A percentile compares a stretch with the other conserved stretches of the same genome.
These are phyloP conservation scores for Cenchrus purpureus DNA, from an alignment of 176 grass and related monocot genomes.

Conservation along the genomic window DNA sequence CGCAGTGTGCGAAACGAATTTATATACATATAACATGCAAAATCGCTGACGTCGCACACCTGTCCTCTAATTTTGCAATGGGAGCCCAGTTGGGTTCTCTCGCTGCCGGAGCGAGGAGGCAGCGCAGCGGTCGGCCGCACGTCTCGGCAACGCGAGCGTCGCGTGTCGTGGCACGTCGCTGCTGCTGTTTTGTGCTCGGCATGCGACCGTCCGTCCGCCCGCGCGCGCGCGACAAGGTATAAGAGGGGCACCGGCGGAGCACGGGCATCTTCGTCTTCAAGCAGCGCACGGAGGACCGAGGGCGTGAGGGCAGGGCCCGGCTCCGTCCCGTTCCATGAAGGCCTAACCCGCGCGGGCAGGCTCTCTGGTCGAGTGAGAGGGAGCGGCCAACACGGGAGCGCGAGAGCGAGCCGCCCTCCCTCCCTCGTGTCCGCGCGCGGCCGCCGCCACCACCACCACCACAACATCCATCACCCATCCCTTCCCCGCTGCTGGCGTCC, in stretches of 20 bases:
- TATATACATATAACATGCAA: no score
- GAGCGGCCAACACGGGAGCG: not conserved
- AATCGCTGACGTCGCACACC: no score
- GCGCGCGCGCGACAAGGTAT: not conserved
- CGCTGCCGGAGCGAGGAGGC: no score
- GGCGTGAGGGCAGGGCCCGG: slow-evolving; percentile 35
- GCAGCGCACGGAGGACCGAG: slow-evolving; percentile 35
- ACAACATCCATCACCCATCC: no score
- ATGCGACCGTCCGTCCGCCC: not conserved
- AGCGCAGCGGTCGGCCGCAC: not conserved
- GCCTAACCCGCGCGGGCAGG: slow-evolving; percentile 33
- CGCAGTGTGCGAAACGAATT: no score
- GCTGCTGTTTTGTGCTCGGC: not conserved
- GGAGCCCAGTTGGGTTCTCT: not conserved
- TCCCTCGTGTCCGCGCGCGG: slow-evolving; percentile 9
- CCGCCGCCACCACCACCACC: not conserved
- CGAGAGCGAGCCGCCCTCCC: not conserved
- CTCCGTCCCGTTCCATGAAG: slow-evolving; percentile 41
- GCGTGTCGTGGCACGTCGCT: not conserved
- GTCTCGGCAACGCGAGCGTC: not conserved
- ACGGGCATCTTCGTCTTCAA: slow-evolving; percentile 31
- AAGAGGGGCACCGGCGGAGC: not conserved
- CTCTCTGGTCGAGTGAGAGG: not conserved
- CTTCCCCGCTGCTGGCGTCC: not conserved
- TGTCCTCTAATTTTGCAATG: not conserved